Base-by-base conservation (phyloP, 1,139 yeast species). In the Candida albicans region DNA sequence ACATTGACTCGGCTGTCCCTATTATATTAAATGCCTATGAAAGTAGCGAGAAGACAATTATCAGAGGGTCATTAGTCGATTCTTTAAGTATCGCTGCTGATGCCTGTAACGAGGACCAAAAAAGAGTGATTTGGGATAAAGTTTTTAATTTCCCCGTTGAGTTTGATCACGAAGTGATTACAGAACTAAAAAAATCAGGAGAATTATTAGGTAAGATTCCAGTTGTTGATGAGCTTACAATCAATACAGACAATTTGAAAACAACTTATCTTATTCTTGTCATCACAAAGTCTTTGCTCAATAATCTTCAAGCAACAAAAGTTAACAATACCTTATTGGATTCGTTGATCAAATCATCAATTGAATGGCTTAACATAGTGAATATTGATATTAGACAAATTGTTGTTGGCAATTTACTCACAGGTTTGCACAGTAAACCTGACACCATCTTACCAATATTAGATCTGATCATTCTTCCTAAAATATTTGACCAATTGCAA, bases 391-490 rank as follows among this genome's bases (percentile, higher is more conserved):
- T 68, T 50, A 79, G 84, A 52, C 86, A 82, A 56, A 70, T 80
- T 15, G 77, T 85, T 1, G 68, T 83, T 35, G 76, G 82, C 9
- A 81, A 85, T 12, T 61, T 85, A 41, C 74, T 82, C 11, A 75
- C 87, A 4, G 82, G 83, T 0, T 65, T 82, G 29, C 86, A 82
- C 61, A 82, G 77, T 75, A 69, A 81, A 79, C 70, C 96, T 72
- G 57, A 68, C 67, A 45, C 61, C 60, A 47, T 75, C 75, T 56
- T 87, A 74, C 64, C 83, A 61, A 49, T 73, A 14, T 68, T 87
- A 48, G 85, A 87, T 54, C 79, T 81, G 46, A 93, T 87, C 54
- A 87, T 91, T 62, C 61, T 85, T 34, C 82, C 85, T 0, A 59
- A 65, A 2, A 64, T 87, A 4, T 77, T 75, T 52, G 69, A 68